Percentiles rank a stretch among this genome's conserved stretches.
Evolutionary conservation across 129 eudicot species (phyloP).

Genomic region (Artemisia tridentata): DNA sequence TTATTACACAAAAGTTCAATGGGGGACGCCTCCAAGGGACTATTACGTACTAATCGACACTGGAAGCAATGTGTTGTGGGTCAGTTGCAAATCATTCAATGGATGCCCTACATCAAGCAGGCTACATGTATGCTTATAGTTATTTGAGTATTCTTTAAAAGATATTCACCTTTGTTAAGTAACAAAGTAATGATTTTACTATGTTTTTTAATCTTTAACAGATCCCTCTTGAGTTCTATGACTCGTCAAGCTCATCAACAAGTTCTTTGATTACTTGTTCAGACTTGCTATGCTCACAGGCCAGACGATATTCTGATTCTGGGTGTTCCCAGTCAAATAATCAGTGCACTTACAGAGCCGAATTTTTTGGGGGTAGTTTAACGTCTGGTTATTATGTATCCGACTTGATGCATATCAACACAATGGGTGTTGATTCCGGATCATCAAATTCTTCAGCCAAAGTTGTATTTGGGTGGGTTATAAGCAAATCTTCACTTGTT

Average conservation of each 20-base stretch:
- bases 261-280: constrained; percentile 60
- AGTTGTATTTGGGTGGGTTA: constrained; percentile 85
- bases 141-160: background rate
- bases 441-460: constrained; percentile 62
- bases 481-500: constrained; percentile 1
- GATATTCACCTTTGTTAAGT: background rate
- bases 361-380: constrained; percentile 90
- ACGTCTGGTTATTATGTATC: constrained; percentile 81
- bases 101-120: constrained; percentile 92
- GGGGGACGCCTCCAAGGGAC: constrained; percentile 86
- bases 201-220: constrained; percentile 21
- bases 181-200: background rate
- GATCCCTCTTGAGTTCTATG: constrained; percentile 68
- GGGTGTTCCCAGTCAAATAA: constrained; percentile 45
- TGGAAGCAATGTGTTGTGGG: constrained; percentile 97
- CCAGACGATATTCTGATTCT: constrained; percentile 61
- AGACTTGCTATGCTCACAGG: constrained; percentile 70
- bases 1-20: constrained; percentile 71
- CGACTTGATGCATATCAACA: constrained; percentile 63
- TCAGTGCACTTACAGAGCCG: constrained; percentile 75
- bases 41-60: constrained; percentile 92
- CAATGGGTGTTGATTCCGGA: too few relatives aligned
- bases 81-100: constrained; percentile 71
- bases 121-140: constrained; percentile 54
- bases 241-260: constrained; percentile 73